Evolutionary conservation across 176 grass and related monocot species (phyloP), one percentile per base, ranked within the genome.

Genomic region (Cocos nucifera): DNA sequence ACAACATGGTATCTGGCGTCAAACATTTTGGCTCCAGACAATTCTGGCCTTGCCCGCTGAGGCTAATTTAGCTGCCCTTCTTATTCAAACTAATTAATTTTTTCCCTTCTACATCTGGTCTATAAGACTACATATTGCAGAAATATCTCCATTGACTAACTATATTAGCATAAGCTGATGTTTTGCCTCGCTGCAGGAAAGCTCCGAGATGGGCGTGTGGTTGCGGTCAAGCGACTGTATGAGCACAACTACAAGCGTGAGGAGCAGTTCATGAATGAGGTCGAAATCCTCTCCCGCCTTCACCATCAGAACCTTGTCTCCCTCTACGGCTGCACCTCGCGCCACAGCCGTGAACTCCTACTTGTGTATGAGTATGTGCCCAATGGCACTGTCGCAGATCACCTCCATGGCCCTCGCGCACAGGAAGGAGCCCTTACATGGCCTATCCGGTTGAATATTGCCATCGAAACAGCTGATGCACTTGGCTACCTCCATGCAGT

Each of bases 261-360:
- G 65, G 80, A 89, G 66, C 86, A 84, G 57, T 89, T 89, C 74
- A 66, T 51, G 49, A 89, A 89, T 56, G 86, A 89, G 86, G 75
- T 89, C 3, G 73, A 74, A 14, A 81, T 89, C 66, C 81, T 84
- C n/a, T 84, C 80, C 2, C 77, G 74, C 0, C 65, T 89, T 22
- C 86, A 73, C 20, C 86, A 89, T 61, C 70, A 62, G 0, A 89
- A 78, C 70, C 81, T 89, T 4, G 86, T 89, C 49, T 58, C 53
- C 10, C 70, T 89, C 53, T 89, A 75, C 12, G 86, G 86, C 57
- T 89, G 86, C 77, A 84, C 65, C 49, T 74, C 69, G 0, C 77
- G 30, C 18, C 1, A 24, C 63, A 56, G 66, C 59, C 71, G 14
- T 4, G 73, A 80, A 51, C 80, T 81, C 10, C 77, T 89, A 28